These are phyloP conservation scores for Calonectria pseudoreteaudii DNA, from an alignment of 2,329 filamentous ascomycete genomes.

Conservation along the genomic window DNA sequence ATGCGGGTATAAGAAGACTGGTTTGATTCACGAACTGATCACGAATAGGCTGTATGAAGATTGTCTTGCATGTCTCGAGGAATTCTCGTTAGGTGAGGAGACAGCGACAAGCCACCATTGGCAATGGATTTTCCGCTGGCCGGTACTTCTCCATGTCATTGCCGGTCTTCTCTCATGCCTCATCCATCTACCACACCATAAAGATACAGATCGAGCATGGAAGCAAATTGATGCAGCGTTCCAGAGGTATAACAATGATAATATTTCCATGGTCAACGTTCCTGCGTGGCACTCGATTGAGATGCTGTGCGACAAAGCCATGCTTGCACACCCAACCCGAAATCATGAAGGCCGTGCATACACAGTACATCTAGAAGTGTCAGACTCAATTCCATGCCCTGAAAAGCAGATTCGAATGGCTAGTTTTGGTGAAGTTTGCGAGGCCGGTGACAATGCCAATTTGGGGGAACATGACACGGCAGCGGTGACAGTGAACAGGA, in stretches of 20 bases:
- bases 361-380: not conserved
- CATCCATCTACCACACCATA: not conserved
- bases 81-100: not conserved
- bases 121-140: slow-evolving; percentile 1
- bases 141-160: not conserved
- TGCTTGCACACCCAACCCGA: not conserved
- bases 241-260: not conserved
- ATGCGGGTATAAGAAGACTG: not conserved
- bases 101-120: not conserved
- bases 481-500: not conserved
- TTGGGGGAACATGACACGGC: not conserved
- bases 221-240: not conserved
- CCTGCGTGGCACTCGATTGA: not conserved
- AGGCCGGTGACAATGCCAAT: not conserved
- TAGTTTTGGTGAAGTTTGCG: not conserved
- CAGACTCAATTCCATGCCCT: not conserved
- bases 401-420: not conserved
- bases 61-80: not conserved
- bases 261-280: not conserved
- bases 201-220: not conserved
- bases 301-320: not conserved
- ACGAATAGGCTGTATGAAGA: not conserved
- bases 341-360: not conserved
- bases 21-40: not conserved
- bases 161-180: not conserved